Percentiles rank a stretch among this genome's conserved stretches.
Conservation (phyloP, 345 rosid species). For the Eucalyptus cloeziana region DNA sequence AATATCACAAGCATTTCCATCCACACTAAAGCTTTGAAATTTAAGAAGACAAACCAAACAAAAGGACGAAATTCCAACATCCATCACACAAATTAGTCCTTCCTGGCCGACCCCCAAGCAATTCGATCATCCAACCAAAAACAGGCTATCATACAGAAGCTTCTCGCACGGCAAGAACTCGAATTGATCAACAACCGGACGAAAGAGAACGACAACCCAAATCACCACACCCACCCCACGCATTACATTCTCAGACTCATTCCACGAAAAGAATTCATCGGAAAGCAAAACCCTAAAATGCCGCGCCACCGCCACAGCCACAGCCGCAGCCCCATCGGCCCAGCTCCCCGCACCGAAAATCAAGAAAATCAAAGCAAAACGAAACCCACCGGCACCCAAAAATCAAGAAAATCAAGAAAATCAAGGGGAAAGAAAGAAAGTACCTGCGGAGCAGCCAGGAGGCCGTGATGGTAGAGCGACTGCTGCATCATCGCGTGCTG, state of each 20-base stretch:
- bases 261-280: background rate
- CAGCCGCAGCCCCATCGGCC: background rate
- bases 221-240: background rate
- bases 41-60: background rate
- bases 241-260: background rate
- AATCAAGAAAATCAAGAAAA: no score
- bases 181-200: background rate
- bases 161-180: background rate
- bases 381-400: no score
- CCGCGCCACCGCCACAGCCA: background rate
- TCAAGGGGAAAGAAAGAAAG: background rate
- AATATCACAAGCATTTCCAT: background rate
- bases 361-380: background rate
- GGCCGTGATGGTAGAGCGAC: conserved; percentile 32
- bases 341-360: background rate
- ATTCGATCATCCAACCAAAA: background rate
- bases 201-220: background rate
- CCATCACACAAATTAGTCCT: background rate
- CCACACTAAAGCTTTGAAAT: background rate
- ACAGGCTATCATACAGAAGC: background rate
- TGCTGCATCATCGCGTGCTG: conserved; percentile 56
- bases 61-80: background rate
- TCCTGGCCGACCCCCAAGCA: background rate
- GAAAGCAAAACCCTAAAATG: background rate
- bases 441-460: conserved; percentile 48